Base-by-base conservation (phyloP, 441 rosid genomes). In the Geranium incanum region DNA sequence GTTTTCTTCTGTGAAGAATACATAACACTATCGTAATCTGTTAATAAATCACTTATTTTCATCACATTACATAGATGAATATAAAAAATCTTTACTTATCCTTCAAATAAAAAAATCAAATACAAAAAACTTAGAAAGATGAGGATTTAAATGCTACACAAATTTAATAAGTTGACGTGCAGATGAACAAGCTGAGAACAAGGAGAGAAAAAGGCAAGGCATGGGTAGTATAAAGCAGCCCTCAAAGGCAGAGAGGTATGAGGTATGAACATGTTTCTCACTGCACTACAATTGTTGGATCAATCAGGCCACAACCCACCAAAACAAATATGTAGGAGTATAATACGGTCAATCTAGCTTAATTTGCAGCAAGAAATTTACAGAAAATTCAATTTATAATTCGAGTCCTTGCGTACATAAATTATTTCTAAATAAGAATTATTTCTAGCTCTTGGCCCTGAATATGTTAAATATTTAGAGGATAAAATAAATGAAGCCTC, bases 1-100 rank as follows among this genome's bases (percentile, higher is more conserved):
- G 16, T 82, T 89, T 78, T 77, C 70, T 62, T 41, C 89, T 80
- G 81, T 52, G 67, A 70, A 67, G 15, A 39, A 48, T 28, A 43
- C 15, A 65, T 16, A 11, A 41, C 65, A 48, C n/a, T 18, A 12
- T 23, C 36, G 37, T 50, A 28, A 8, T 66, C 43, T 55, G 4
- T 28, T 28, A 28, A n/a, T 6, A 21, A 11, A 66, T 19, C 13
- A 8, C 9, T 7, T 39, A 55, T n/a, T 52, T 11, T 18, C 23
- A 15, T 36, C 21, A 19, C 38, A 18, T 23, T 3, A 5, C 37
- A 19, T 62, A 4, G n/a, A 3, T 18, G 28, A 19, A n/a, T 12
- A 52, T 57, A 57, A 18, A 57, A 57, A 57, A 19, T 18, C 11
- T 16, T 57, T 16, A 57, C 6, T 19, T 1, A 57, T 15, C 63